Evolutionary conservation across 2,329 filamentous ascomycete genomes (phyloP), one percentile per base, ranked within the genome.

Genomic region (Arthroderma sp.): DNA sequence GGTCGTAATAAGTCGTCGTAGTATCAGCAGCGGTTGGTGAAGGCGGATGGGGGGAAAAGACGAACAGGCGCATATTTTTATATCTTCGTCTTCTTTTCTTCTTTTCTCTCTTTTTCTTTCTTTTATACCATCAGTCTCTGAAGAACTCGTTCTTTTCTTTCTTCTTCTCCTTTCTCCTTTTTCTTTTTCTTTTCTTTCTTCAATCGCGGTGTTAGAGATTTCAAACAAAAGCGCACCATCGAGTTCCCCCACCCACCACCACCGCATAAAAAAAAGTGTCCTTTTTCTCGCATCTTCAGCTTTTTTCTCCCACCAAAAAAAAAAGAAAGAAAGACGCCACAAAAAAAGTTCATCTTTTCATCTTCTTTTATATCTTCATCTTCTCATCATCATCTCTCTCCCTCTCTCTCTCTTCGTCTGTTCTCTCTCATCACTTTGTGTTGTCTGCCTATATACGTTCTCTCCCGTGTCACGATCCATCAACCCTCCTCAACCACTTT

Each of bases 161-260:
- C 27, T n/a, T 39, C 28, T 48, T 36, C 36, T 43, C 28, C 28
- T 38, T 46, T 29, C 31, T 42, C 48, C 40, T 38, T 31, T 47
- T 45, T 45, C 9, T 40, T 30, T 45, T 36, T 45, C 33, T 44
- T 43, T 41, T 33, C 38, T 40, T 43, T 42, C 44, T 48, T 45
- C 38, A 37, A 31, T 41, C 29, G 46, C 40, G 45, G 46, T 44
- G 47, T 39, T 48, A 33, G 41, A 47, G 47, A 47, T 51, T 48
- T 45, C 43, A 30, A 38, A 10, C 29, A 10, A 29, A 27, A 1
- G 8, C 43, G 22, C 27, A 5, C 5, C 36, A 28, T 38, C 29
- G 3, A 22, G 33, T 28, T 11, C 8, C 11, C 8, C 32, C 8
- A 11, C 32, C 11, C 32, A 34, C 8, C 32, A 34, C 32, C 8